A percentile compares a stretch with the other conserved stretches of the same genome.
Conservation (phyloP, 768 basidiomycete species). For the Tephrocybe rancida region DNA sequence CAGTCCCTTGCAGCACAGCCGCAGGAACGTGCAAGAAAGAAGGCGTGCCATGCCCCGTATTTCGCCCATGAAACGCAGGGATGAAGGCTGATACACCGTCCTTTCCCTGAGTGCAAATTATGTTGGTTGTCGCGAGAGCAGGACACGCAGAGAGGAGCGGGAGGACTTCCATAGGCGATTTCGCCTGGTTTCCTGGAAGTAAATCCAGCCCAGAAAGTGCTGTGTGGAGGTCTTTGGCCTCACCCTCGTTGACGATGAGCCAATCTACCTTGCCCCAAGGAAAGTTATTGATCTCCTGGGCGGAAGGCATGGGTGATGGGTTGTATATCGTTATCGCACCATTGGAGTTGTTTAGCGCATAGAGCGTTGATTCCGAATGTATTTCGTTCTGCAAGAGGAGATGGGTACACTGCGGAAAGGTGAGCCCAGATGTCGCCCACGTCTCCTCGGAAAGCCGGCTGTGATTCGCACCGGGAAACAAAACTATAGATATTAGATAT, state of each 20-base stretch:
- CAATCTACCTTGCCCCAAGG: constrained; percentile 55
- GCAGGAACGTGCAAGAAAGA: constrained; percentile 48
- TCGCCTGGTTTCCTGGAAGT: constrained; percentile 7
- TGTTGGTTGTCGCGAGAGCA: constrained; percentile 37
- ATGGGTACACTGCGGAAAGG: constrained; percentile 44
- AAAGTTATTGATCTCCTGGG: constrained; percentile 39
- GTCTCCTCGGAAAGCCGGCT: constrained; percentile 35
- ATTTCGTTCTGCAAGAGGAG: constrained; percentile 66
- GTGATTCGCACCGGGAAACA: constrained; percentile 63
- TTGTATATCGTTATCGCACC: constrained; percentile 46
- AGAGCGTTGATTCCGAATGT: constrained; percentile 40
- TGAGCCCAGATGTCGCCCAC: constrained; percentile 19
- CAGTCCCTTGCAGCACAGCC: constrained; percentile 38
- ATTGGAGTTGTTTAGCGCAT: constrained; percentile 29
- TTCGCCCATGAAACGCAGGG: constrained; percentile 25
- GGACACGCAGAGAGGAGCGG: constrained; percentile 22
- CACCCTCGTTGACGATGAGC: constrained; percentile 59
- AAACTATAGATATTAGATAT: constrained; percentile 34
- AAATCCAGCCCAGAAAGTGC: constrained; percentile 18
- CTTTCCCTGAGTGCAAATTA: constrained; percentile 60
- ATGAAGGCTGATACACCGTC: constrained; percentile 49
- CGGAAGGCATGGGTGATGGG: constrained; percentile 56
- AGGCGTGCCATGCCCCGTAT: constrained; percentile 16
- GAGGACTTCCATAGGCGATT: constrained; percentile 16
- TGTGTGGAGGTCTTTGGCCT: constrained; percentile 40